Conservation (phyloP, 768 basidiomycete genomes). For the Leccinum sublutescens region DNA sequence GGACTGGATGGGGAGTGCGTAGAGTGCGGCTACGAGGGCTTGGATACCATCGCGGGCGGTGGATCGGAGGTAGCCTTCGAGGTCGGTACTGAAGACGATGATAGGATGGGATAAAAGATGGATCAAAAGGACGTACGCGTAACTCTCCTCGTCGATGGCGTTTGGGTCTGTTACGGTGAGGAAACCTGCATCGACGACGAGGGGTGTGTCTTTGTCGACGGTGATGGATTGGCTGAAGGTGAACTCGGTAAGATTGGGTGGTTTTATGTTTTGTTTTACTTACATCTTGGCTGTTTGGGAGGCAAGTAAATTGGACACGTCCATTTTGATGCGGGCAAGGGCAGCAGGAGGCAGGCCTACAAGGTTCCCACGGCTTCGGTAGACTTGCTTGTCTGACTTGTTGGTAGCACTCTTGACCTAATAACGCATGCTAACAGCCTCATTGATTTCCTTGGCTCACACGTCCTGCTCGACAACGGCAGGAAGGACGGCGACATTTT, state of each 20-base stretch:
- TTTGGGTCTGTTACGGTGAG: constrained; percentile 87
- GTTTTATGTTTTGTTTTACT: background rate
- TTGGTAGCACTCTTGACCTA: too few species aligned
- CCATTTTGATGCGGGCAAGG: background rate
- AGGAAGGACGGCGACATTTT: background rate
- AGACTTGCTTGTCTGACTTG: too few species aligned
- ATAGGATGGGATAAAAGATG: background rate
- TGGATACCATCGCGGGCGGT: constrained; percentile 83
- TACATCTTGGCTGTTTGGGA: background rate
- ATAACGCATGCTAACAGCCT: too few species aligned
- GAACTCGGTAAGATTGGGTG: background rate
- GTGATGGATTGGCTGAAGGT: background rate
- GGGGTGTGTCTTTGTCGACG: background rate
- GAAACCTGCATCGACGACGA: constrained; percentile 42
- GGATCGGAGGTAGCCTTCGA: constrained; percentile 76
- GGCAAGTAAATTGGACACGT: background rate
- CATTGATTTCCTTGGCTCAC: too few species aligned
- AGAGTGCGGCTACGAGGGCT: constrained; percentile 74
- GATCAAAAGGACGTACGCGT: constrained; percentile 58
- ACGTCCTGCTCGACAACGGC: too few species aligned
- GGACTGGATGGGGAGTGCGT: constrained; percentile 72
- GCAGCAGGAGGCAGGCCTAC: background rate
- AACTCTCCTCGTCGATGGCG: constrained; percentile 79
- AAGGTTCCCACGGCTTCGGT: too few species aligned
- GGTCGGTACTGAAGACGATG: constrained; percentile 52